Evolutionary conservation across 257 asterid genomes (phyloP), one percentile per base, ranked within the genome.

Genomic region (Salvia splendens): DNA sequence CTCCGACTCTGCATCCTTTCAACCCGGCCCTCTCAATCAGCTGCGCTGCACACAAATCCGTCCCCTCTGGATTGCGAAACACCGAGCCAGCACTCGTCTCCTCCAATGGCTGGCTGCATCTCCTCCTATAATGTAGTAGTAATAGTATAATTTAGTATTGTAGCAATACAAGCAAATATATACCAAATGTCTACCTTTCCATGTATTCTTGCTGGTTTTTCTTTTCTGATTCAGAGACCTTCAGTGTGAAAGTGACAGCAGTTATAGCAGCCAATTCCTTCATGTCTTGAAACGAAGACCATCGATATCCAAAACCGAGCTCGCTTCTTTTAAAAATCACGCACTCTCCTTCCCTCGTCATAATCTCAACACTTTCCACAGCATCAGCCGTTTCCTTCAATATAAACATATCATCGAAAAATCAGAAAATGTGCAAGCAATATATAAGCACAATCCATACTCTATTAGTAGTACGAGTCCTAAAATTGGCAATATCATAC

Each of bases 11-110:
- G 47, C 49, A 68, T 30, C 83, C 84, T 75, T 75, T 80, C 54
- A 80, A 24, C 8, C 85, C 80, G 15, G 58, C 72, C 60, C 61
- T 68, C 54, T 80, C 84, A 24, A 73, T 76, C 70, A 78, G 43
- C 64, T 78, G 81, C 12, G 76, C 87, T 14, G 85, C 83, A 14
- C 79, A 70, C 69, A 71, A 47, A 12, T 52, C 76, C 3, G 63
- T 64, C 48, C 30, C 67, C 14, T 42, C 5, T 20, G 82, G 88
- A 59, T 83, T 74, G 12, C 78, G 75, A 32, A 81, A 83, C 70
- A 76, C 79, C 2, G 86, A 83, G 68, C 86, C 84, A 35, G 76
- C 79, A 68, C 73, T 78, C 51, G 41, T 71, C 20, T 83, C 69
- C 17, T 68, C 74, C 35, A 76, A 61, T 8, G 88, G 88, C 54